Evolutionary conservation across 805 yeast genomes (phyloP).

Genomic region (Candida coleopterorum): DNA sequence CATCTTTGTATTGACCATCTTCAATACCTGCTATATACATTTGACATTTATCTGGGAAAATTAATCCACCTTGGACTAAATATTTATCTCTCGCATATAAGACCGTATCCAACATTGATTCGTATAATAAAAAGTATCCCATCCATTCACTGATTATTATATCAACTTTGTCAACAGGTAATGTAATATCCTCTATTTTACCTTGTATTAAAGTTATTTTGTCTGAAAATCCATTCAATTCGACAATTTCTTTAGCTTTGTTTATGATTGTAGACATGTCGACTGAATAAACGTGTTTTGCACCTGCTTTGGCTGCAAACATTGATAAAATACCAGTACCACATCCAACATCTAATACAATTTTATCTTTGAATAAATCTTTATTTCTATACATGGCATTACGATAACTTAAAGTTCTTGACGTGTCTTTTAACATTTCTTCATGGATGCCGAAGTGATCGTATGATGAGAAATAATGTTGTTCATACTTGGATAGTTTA

Average conservation of each 20-base stretch:
- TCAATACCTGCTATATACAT: constrained; percentile 90
- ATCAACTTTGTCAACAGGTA: constrained; percentile 87
- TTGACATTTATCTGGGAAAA: constrained; percentile 90
- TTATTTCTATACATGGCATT: constrained; percentile 89
- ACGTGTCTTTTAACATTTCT: constrained; percentile 95
- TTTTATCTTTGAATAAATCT: constrained; percentile 83
- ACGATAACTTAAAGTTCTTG: constrained; percentile 87
- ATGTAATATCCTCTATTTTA: constrained; percentile 83
- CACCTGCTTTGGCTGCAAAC: constrained; percentile 99
- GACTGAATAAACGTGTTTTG: constrained; percentile 94
- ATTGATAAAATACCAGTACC: constrained; percentile 97
- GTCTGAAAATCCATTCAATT: constrained; percentile 77
- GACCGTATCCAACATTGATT: constrained; percentile 97
- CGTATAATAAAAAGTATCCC: constrained; percentile 96
- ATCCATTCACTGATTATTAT: constrained; percentile 98
- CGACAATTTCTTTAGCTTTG: constrained; percentile 88
- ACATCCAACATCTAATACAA: constrained; percentile 97
- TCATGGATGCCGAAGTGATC: constrained; percentile 98
- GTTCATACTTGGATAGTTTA: constrained; percentile 67
- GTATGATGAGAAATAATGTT: constrained; percentile 91
- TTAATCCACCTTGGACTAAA: constrained; percentile 76
- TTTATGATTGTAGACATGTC: constrained; percentile 96
- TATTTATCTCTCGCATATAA: constrained; percentile 90
- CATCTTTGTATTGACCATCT: constrained; percentile 87
- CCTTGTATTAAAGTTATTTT: constrained; percentile 88